These are phyloP conservation scores for Xylaria castorea DNA, from an alignment of 495 filamentous ascomycete genomes.

Conservation along the genomic window DNA sequence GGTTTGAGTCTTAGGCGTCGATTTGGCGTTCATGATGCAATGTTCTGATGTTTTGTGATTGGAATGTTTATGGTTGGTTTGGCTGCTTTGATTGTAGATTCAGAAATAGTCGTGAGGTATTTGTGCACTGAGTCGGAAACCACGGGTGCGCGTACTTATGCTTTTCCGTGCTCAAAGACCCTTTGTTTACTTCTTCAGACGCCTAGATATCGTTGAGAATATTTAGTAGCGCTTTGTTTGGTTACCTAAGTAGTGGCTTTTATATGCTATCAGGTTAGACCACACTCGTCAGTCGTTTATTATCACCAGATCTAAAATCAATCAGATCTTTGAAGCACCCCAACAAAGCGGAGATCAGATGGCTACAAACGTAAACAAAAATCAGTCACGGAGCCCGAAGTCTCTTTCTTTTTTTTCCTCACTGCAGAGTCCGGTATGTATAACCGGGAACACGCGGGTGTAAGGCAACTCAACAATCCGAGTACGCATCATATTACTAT, in stretches of 20 bases:
- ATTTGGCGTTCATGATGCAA: neutral
- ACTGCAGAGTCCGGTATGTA: neutral
- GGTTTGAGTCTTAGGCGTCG: neutral
- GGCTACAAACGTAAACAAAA: neutral
- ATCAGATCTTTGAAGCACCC: neutral
- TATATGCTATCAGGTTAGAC: too few relatives aligned
- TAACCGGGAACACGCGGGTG: neutral
- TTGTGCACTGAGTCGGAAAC: neutral
- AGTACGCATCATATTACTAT: neutral
- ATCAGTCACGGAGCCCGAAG: neutral
- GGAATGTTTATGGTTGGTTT: neutral
- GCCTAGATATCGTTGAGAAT: neutral
- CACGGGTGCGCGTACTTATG: neutral
- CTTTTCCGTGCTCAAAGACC: neutral
- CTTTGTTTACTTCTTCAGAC: neutral
- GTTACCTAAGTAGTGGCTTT: too few relatives aligned
- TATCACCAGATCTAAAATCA: neutral
- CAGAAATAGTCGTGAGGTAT: neutral
- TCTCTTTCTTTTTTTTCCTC: neutral
- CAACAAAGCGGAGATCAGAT: neutral
- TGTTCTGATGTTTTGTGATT: neutral
- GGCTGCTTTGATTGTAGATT: neutral
- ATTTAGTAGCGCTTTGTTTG: neutral
- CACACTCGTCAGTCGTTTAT: too few relatives aligned
- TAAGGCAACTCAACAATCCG: neutral